Evolutionary conservation across 148 eudicot genomes (phyloP), one percentile per base, ranked within the genome.

Genomic region (Fallopia convolvulus): DNA sequence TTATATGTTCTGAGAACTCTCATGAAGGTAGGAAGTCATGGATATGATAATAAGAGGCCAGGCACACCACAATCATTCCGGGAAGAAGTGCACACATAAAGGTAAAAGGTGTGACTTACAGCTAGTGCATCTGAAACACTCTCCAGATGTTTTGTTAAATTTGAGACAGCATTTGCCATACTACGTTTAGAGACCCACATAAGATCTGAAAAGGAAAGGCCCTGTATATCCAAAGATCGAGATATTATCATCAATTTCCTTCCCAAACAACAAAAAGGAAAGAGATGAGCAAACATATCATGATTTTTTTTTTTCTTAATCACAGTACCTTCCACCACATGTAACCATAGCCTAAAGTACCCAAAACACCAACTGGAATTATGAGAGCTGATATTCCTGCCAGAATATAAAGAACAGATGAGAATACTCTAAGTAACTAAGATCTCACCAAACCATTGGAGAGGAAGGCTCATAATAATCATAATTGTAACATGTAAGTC

Each of bases 311-410:
- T 60, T 21, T 20, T n/a, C 36, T 63, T 13, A 9, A 63, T 20
- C 11, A 40, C 48, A 5, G 12, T 77, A 94, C 99, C 94, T 94
- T 94, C 99, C 93, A 94, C 99, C 97, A 92, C 97, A 94, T 94
- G 84, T 90, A 94, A 71, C 96, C 99, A 82, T 94, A 94, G 65
- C 97, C 92, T 83, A 90, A n/a, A 61, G 91, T 92, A 50, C 99
- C 97, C 66, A 92, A 13, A 47, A 92, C 81, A 72, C 91, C 96
- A 81, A 91, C 97, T 58, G 97, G 97, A 80, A 90, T 80, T 56
- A 89, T 78, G 21, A 92, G 79, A 76, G 90, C 78, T 74, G 89
- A 70, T 15, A 82, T 40, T 84, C 89, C 94, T 89, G 84, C 17
- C 15, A 53, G 71, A 71, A 70, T 21, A 48, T 26, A 14, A 48